Evolutionary conservation across 2,329 filamentous ascomycete genomes (phyloP).

Genomic region (Ascochyta fabae): DNA sequence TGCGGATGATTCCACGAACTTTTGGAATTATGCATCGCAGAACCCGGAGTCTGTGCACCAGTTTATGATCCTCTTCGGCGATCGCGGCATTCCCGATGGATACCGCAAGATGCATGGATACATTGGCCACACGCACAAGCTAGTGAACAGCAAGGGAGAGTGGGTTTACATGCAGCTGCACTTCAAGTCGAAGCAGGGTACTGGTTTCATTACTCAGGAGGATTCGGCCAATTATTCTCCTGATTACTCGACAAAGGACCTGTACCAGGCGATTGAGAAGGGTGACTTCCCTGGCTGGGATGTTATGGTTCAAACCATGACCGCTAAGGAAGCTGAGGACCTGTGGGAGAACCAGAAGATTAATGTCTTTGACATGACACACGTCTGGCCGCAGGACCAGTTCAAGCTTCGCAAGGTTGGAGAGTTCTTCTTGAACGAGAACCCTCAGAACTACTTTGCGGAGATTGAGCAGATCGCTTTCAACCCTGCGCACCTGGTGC

Average conservation of each 20-base stretch:
- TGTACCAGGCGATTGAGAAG: constrained; percentile 60
- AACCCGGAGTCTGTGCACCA: constrained; percentile 63
- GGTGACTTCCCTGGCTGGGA: constrained; percentile 62
- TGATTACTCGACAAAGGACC: constrained; percentile 61
- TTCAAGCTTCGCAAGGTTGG: constrained; percentile 62
- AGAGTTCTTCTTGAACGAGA: constrained; percentile 61
- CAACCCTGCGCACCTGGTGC: constrained; percentile 70
- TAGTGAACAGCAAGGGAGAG: constrained; percentile 60
- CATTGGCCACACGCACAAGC: constrained; percentile 60
- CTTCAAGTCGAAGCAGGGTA: constrained; percentile 61
- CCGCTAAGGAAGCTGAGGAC: constrained; percentile 59
- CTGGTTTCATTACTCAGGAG: constrained; percentile 59
- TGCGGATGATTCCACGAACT: constrained; percentile 68
- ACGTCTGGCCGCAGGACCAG: constrained; percentile 61
- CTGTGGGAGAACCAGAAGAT: constrained; percentile 61
- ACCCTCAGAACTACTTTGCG: constrained; percentile 66
- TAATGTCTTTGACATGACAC: constrained; percentile 62
- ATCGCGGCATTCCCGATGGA: constrained; percentile 62
- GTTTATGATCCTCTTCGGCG: constrained; percentile 62
- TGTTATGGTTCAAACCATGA: constrained; percentile 60
- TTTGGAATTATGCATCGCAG: constrained; percentile 67
- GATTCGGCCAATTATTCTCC: constrained; percentile 59
- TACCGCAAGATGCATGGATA: constrained; percentile 65
- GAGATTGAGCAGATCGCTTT: constrained; percentile 75
- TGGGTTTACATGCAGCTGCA: constrained; percentile 63